Percentiles rank a stretch among this genome's conserved stretches.
Evolutionary conservation across 805 yeast genomes (phyloP).

Genomic region (Starmerella sp.): DNA sequence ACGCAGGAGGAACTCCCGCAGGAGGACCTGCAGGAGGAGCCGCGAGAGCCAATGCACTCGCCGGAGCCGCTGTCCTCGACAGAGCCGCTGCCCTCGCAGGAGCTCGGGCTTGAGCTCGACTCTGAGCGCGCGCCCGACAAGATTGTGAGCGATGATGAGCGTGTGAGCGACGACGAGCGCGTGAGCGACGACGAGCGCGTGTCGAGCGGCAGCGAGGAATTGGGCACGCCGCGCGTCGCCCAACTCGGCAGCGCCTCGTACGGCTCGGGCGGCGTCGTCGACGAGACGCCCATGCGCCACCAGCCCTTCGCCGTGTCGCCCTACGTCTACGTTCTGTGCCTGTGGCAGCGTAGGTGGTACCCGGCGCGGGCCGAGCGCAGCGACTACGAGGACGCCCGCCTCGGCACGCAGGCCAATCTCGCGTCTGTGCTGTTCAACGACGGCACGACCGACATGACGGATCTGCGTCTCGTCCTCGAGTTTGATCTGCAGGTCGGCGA

Average conservation of each 20-base stretch:
- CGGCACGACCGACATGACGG: slow-evolving; percentile 6
- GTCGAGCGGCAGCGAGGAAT: slow-evolving; percentile 8
- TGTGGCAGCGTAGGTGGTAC: slow-evolving; percentile 18
- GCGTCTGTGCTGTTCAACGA: slow-evolving; percentile 12
- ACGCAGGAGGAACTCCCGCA: slow-evolving; percentile 3
- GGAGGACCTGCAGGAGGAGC: no score
- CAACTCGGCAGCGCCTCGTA: slow-evolving; percentile 1
- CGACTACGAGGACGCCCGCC: slow-evolving; percentile 6
- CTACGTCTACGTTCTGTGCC: slow-evolving; percentile 4
- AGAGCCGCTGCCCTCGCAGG: slow-evolving; percentile 2
- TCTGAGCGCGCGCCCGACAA: background rate
- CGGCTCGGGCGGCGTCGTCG: slow-evolving; percentile 11
- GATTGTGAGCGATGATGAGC: slow-evolving; percentile 5
- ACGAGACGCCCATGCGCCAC: slow-evolving; percentile 15
- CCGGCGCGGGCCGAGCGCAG: slow-evolving; percentile 8
- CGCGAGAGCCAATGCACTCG: no score
- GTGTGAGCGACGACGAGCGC: slow-evolving; percentile 5
- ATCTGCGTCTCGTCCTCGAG: slow-evolving; percentile 3
- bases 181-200: slow-evolving; percentile 8
- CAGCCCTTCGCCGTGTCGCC: slow-evolving; percentile 1
- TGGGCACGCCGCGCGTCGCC: background rate
- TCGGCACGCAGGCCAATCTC: background rate
- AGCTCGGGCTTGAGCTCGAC: slow-evolving; percentile 6
- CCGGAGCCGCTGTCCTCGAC: no score
- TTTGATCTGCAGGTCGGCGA: slow-evolving; percentile 11